Percentiles rank a stretch among this genome's conserved stretches.
phyloP scores from a whole-genome alignment of 208 protist species.

The Leishmania aethiopica region DNA sequence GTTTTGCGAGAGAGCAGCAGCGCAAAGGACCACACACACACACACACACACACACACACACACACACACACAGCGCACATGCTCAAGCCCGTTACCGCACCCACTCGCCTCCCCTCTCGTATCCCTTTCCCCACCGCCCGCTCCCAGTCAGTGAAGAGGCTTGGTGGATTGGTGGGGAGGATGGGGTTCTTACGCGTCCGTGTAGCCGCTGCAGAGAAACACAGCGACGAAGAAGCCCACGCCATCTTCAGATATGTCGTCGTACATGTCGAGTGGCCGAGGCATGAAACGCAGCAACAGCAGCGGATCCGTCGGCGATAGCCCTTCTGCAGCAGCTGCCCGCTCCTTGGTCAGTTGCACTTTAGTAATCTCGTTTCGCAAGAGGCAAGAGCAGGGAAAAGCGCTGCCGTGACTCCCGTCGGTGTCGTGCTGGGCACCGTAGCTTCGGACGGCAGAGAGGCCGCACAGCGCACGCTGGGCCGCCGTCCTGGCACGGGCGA shows the following conservation, averaged over 20 bases:
- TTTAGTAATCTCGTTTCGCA: slow-evolving; percentile 29
- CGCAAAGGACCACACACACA: not conserved
- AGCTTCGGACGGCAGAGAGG: slow-evolving; percentile 11
- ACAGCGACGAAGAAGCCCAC: slow-evolving; percentile 74
- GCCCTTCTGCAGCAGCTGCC: not conserved
- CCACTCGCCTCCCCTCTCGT: not conserved
- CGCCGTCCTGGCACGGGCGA: slow-evolving; percentile 42
- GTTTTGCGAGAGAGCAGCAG: not conserved
- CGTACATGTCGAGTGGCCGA: slow-evolving; percentile 7
- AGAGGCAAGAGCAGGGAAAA: slow-evolving; percentile 7
- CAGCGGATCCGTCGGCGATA: slow-evolving; percentile 19
- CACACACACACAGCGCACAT: not conserved
- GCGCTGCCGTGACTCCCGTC: slow-evolving; percentile 11
- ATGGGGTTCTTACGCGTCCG: slow-evolving; percentile 1
- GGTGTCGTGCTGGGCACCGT: not conserved
- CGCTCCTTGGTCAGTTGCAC: slow-evolving; percentile 36
- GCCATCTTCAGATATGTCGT: slow-evolving; percentile 33
- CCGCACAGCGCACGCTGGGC: slow-evolving; percentile 38
- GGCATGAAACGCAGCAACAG: slow-evolving; percentile 66
- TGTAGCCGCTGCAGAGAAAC: slow-evolving; percentile 33
- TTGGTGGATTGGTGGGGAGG: not conserved
- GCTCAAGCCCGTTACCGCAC: not conserved
- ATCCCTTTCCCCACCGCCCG: not conserved
- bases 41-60: not conserved
- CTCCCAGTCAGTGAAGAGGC: not conserved